Conservation (phyloP, 306 rosid species). For the Acacia acuminata region DNA sequence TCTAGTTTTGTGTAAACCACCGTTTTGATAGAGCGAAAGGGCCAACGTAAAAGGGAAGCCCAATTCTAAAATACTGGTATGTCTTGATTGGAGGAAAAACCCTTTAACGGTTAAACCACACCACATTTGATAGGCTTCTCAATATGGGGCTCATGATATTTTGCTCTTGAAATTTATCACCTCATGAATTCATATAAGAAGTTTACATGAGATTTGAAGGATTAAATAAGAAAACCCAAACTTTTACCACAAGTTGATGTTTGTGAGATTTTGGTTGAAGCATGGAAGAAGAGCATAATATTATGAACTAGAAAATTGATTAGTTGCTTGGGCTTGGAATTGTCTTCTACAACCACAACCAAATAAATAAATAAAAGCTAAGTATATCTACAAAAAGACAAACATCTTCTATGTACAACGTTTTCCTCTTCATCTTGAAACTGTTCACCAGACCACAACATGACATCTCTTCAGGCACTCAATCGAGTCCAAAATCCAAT, state of each 20-base stretch:
- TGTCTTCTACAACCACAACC: not conserved
- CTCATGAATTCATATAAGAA: not conserved
- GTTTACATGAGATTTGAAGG: not conserved
- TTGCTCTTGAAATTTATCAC: not conserved
- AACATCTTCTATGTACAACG: constrained; percentile 27
- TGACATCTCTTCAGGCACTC: not conserved
- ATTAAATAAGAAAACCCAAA: not conserved
- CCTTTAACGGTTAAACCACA: no score
- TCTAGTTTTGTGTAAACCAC: no score
- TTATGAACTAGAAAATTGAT: constrained; percentile 1
- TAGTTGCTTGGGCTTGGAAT: not conserved
- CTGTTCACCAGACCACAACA: constrained; percentile 14
- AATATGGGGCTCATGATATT: no score
- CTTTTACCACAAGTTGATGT: not conserved
- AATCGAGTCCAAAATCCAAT: constrained; percentile 9
- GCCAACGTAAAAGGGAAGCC: no score
- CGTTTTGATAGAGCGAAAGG: no score
- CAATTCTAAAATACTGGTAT: no score
- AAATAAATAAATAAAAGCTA: not conserved
- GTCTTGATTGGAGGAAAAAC: no score
- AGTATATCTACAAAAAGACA: not conserved
- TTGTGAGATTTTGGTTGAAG: not conserved
- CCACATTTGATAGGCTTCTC: no score
- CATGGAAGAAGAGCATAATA: not conserved
- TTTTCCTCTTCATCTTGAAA: constrained; percentile 11